Evolutionary conservation across 148 eudicot species (phyloP).

Genomic region (Bassia scoparia): DNA sequence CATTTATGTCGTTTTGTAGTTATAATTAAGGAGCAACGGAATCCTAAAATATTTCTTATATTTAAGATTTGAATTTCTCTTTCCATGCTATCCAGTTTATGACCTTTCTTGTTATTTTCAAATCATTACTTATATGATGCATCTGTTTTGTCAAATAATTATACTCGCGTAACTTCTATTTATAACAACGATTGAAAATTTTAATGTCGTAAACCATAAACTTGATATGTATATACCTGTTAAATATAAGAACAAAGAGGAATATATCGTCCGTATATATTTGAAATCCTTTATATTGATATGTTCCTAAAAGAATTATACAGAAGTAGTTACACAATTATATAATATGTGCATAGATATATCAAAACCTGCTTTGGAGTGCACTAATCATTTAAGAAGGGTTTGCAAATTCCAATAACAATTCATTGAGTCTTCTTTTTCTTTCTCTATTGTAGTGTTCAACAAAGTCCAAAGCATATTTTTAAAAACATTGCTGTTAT

Average conservation of each 20-base stretch:
- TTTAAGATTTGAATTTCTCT: neutral
- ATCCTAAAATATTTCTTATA: slow-evolving; percentile 19
- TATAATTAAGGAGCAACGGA: slow-evolving; percentile 6
- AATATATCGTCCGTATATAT: neutral
- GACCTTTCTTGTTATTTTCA: neutral
- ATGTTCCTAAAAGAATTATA: too few relatives aligned
- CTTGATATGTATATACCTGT: too few relatives aligned
- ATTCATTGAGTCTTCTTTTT: neutral
- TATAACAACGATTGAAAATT: too few relatives aligned
- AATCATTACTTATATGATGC: too few relatives aligned
- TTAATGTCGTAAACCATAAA: too few relatives aligned
- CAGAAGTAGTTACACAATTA: too few relatives aligned
- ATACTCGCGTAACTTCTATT: too few relatives aligned
- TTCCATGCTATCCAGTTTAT: neutral
- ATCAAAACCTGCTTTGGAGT: neutral
- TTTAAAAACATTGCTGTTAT: neutral
- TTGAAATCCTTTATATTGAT: too few relatives aligned
- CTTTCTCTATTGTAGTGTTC: slow-evolving; percentile 23
- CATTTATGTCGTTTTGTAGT: slow-evolving; percentile 15
- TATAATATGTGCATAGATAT: neutral
- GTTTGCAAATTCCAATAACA: neutral
- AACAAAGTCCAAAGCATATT: slow-evolving; percentile 19
- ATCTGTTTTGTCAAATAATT: too few relatives aligned
- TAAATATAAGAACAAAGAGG: neutral
- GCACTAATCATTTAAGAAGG: neutral